Conservation (phyloP, 192 early-diverging fungal species). For the Gamsiella multidivaricata region DNA sequence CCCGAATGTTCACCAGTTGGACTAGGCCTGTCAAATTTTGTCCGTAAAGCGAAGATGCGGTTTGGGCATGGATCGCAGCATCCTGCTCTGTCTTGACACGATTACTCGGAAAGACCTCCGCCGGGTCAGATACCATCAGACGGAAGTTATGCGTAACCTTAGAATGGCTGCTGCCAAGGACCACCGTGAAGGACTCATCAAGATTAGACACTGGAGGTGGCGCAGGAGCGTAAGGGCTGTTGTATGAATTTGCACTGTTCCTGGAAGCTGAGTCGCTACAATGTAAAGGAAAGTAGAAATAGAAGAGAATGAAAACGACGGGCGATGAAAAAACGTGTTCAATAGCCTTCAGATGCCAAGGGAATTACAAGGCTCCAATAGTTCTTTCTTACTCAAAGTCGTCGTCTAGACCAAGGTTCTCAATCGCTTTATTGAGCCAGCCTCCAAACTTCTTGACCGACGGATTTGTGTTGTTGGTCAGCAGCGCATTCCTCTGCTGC, state of each 20-base stretch:
- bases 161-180: constrained; percentile 77
- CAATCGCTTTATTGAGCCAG: constrained; percentile 76
- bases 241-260: background rate
- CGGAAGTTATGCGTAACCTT: constrained; percentile 78
- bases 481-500: constrained; percentile 61
- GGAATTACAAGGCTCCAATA: too few relatives aligned
- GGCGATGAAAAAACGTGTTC: too few relatives aligned
- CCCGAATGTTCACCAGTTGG: constrained; percentile 56
- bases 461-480: constrained; percentile 57
- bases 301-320: background rate
- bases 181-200: constrained; percentile 79
- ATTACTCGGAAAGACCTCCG: constrained; percentile 34
- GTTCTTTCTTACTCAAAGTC: constrained; percentile 57
- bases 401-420: constrained; percentile 68
- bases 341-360: too few relatives aligned
- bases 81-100: constrained; percentile 58
- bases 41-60: constrained; percentile 71
- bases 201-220: constrained; percentile 54
- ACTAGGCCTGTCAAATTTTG: constrained; percentile 70
- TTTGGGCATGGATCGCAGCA: constrained; percentile 75
- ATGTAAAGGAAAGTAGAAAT: background rate
- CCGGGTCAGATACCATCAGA: constrained; percentile 63
- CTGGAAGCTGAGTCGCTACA: background rate
- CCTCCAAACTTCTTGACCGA: constrained; percentile 61
- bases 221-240: background rate